These are phyloP conservation scores for Rhizoclosmatium sp. DNA, from an alignment of 192 early-diverging fungal genomes.

Conservation along the genomic window DNA sequence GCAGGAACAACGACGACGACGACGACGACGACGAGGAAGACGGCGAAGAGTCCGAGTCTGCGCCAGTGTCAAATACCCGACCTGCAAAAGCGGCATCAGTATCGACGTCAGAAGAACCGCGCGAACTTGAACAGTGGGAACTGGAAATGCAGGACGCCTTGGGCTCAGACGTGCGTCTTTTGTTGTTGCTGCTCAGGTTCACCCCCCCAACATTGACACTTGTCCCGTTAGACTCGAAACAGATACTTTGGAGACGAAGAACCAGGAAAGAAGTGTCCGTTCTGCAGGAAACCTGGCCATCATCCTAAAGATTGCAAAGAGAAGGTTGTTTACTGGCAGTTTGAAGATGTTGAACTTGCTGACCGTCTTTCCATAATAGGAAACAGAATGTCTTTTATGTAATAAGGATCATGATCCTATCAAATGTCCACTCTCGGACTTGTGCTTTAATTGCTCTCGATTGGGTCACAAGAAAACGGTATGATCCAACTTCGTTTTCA, in stretches of 20 bases:
- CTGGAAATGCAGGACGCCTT: conserved; percentile 7
- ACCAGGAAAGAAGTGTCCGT: conserved; percentile 1
- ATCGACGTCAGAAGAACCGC: not conserved
- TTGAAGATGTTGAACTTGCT: not conserved
- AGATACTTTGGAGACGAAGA: conserved; percentile 20
- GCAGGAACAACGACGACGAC: conserved; percentile 19
- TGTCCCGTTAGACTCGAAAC: not conserved
- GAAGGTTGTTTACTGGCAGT: conserved; percentile 2
- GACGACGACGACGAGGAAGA: conserved; percentile 9
- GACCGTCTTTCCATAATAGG: not conserved
- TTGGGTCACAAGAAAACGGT: conserved; percentile 27
- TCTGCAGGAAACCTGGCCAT: conserved; percentile 30
- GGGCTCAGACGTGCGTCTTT: not conserved
- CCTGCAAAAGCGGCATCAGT: not conserved
- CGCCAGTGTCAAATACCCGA: not conserved
- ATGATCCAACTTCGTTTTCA: not conserved
- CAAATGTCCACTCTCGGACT: conserved; percentile 21
- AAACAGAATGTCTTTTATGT: conserved; percentile 33
- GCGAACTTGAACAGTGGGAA: conserved; percentile 3
- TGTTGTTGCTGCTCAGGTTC: not conserved
- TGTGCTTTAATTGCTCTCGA: conserved; percentile 18
- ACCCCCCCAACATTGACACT: not conserved
- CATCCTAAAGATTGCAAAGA: conserved; percentile 19
- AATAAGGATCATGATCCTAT: conserved; percentile 31
- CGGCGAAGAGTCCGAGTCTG: conserved; percentile 14